These are phyloP conservation scores for Bidens hawaiensis DNA, from an alignment of 140 eudicot species.

Conservation along the genomic window DNA sequence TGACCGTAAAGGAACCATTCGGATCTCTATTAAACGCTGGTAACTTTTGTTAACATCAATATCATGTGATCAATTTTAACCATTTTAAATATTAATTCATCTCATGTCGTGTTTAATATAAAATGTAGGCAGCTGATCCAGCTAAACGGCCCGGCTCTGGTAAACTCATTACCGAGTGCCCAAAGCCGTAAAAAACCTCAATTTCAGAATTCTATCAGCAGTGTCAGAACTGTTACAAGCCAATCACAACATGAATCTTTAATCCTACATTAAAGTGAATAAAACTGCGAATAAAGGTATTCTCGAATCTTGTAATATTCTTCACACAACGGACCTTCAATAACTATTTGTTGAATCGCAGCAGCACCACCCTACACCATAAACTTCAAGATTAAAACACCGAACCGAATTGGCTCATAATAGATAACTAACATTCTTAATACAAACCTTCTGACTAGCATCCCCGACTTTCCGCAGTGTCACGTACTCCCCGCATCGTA, in stretches of 20 bases:
- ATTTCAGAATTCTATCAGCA: no score
- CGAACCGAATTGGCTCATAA: not conserved
- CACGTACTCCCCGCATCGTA: constrained; percentile 95
- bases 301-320: constrained; percentile 91
- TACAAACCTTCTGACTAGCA: constrained; percentile 79
- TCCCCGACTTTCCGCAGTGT: constrained; percentile 91
- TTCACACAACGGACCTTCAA: constrained; percentile 91
- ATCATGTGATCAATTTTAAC: no score
- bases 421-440: not conserved
- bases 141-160: no score
- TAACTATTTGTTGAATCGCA: constrained; percentile 77
- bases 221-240: no score
- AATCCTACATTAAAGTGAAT: constrained; percentile 44
- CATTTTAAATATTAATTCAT: no score
- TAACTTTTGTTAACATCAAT: no score
- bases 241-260: not conserved
- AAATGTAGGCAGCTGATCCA: no score
- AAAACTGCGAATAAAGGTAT: constrained; percentile 76
- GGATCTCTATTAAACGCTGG: no score
- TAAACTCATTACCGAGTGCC: no score
- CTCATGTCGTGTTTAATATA: no score
- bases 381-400: not conserved
- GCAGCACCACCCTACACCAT: constrained; percentile 77
- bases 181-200: no score
- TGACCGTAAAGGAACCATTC: no score